Base-by-base conservation (phyloP, 192 early-diverging fungal species). In the Backusella psychrophila region DNA sequence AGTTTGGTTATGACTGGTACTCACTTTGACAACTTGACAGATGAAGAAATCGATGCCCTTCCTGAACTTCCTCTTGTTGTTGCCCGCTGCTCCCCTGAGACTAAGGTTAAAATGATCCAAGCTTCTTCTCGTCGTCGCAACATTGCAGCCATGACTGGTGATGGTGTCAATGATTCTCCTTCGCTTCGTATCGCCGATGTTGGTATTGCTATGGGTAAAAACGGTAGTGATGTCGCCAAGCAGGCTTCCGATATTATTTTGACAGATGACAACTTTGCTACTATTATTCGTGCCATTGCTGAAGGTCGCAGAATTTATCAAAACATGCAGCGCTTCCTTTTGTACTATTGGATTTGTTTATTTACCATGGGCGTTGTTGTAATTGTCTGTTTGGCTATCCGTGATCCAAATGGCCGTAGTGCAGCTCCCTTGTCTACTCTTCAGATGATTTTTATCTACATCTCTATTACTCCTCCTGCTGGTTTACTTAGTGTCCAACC, bases 71-170 rank as follows among this genome's bases (percentile, higher is more conserved):
- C 97, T 52, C 87, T 91, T 14, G 96, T 98, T 15, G 95, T 98
- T 86, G 96, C 97, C 0, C 90, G 97, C 63, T 95, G 95, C 84
- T 81, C 80, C 66, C 97, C 97, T 19, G 96, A 99, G 76, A 97
- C 96, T 82, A 99, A 99, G 83, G 91, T 97, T 74, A 98, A 99
- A 81, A 98, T 99, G 87, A 96, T 99, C 71, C 88, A 92, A 76
- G 95, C 96, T 17, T 88, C 97, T 69, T 93, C 98, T 78, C 83
- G 89, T 42, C 87, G 90, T 66, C 84, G 85, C n/a, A 88, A 91
- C 72, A 89, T 92, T 73, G 88, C 92, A 70, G 95, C 93, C 38
- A 96, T 97, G 95, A 97, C 96, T 23, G 97, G 97, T 80, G 93
- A 94, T 80, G 93, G 93, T 75, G 92, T 93, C 59, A 94, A 94